Conservation (phyloP, 805 yeast genomes). For the Zygosaccharomyces bailii region DNA sequence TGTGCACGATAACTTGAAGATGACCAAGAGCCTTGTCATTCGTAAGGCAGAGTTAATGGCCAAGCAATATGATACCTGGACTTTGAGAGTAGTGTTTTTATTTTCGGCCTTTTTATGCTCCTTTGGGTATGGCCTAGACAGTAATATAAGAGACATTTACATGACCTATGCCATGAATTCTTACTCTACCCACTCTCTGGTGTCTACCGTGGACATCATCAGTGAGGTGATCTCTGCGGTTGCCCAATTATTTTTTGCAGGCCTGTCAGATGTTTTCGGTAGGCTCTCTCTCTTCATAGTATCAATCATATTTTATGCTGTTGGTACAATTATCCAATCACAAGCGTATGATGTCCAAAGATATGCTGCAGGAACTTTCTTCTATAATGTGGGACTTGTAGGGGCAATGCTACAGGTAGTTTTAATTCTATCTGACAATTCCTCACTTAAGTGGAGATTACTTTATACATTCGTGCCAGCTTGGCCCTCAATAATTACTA, state of each 20-base stretch:
- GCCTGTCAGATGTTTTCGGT: slow-evolving; percentile 56
- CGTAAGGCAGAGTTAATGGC: slow-evolving; percentile 49
- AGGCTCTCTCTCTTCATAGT: slow-evolving; percentile 47
- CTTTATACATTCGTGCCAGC: slow-evolving; percentile 62
- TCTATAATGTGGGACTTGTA: slow-evolving; percentile 52
- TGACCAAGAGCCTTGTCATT: slow-evolving; percentile 43
- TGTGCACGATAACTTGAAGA: slow-evolving; percentile 12
- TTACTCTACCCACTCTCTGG: slow-evolving; percentile 47
- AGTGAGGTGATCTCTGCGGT: slow-evolving; percentile 56
- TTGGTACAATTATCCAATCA: slow-evolving; percentile 56
- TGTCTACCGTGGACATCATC: slow-evolving; percentile 51
- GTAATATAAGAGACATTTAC: slow-evolving; percentile 44
- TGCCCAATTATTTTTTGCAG: slow-evolving; percentile 53
- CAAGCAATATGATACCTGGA: slow-evolving; percentile 40
- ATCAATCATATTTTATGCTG: slow-evolving; percentile 47
- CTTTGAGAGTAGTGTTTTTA: slow-evolving; percentile 38
- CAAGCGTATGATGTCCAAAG: slow-evolving; percentile 52
- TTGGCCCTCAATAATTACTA: slow-evolving; percentile 68
- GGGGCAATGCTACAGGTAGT: slow-evolving; percentile 58
- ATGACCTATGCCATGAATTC: slow-evolving; percentile 53
- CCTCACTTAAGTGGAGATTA: slow-evolving; percentile 69
- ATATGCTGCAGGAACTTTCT: slow-evolving; percentile 55
- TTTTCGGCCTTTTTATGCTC: slow-evolving; percentile 48
- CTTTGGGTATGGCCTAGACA: slow-evolving; percentile 55
- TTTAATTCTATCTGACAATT: slow-evolving; percentile 61